Conservation (phyloP, 345 rosid species). For the Punica granatum region DNA sequence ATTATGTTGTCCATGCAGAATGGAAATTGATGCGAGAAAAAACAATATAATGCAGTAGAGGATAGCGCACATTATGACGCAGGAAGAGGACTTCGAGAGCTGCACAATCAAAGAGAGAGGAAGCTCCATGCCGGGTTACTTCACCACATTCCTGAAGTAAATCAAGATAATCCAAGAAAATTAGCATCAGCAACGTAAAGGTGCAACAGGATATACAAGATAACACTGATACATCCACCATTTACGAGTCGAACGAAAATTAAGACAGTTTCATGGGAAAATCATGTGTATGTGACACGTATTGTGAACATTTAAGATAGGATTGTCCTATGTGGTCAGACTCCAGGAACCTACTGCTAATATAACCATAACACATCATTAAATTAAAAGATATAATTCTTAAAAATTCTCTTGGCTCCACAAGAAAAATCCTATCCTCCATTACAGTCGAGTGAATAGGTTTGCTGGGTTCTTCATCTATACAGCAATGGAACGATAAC, state of each 20-base stretch:
- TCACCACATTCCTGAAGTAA: slow-evolving; percentile 56
- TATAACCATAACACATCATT: neutral
- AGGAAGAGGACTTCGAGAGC: slow-evolving; percentile 71
- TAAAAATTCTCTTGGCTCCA: too few species aligned
- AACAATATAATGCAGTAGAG: slow-evolving; percentile 7
- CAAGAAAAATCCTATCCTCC: neutral
- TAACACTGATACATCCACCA: neutral
- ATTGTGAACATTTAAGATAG: neutral
- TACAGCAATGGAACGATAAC: too few species aligned
- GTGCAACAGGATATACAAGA: too few species aligned
- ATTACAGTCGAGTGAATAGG: too few species aligned
- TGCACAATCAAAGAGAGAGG: slow-evolving; percentile 47
- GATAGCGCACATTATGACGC: slow-evolving; percentile 66
- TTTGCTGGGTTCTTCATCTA: too few species aligned
- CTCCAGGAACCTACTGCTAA: neutral
- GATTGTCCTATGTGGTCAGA: neutral
- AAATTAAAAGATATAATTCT: neutral
- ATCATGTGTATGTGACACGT: neutral
- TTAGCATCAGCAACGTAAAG: neutral
- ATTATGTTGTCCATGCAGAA: neutral
- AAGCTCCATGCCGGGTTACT: slow-evolving; percentile 43
- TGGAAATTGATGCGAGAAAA: neutral
- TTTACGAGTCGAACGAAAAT: neutral
- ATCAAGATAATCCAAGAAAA: neutral
- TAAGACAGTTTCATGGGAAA: neutral